Percentiles rank a stretch among this genome's conserved stretches.
Evolutionary conservation across 805 yeast genomes (phyloP).

Genomic region (Teunomyces cretensis): DNA sequence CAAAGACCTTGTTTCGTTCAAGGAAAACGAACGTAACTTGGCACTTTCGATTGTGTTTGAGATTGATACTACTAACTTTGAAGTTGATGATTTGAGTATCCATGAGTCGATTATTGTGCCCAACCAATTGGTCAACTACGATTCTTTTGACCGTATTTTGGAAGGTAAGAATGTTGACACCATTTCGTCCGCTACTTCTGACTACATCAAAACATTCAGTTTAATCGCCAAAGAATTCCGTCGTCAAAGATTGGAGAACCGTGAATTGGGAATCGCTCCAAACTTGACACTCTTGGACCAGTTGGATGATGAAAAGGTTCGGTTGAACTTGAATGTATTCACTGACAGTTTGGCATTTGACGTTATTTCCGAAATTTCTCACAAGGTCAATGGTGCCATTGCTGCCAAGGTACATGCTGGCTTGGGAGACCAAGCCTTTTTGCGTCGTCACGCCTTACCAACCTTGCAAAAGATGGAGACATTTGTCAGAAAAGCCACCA

Average conservation of each 20-base stretch:
- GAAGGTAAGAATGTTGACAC: constrained; percentile 22
- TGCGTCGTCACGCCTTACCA: constrained; percentile 88
- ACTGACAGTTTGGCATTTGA: constrained; percentile 56
- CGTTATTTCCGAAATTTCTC: constrained; percentile 71
- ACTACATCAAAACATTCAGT: constrained; percentile 62
- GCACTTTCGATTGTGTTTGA: constrained; percentile 79
- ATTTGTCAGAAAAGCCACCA: constrained; percentile 67
- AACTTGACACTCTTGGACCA: constrained; percentile 70
- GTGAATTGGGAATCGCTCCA: constrained; percentile 47
- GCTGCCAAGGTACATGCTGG: constrained; percentile 77
- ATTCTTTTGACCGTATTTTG: constrained; percentile 54
- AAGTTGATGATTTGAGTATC: constrained; percentile 73
- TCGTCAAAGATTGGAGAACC: constrained; percentile 60
- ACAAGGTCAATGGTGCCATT: constrained; percentile 79
- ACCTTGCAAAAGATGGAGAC: constrained; percentile 76
- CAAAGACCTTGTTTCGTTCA: constrained; percentile 59
- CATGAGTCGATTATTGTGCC: constrained; percentile 72
- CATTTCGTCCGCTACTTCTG: constrained; percentile 56
- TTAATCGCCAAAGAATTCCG: constrained; percentile 68
- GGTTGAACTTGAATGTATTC: constrained; percentile 70
- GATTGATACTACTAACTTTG: constrained; percentile 69
- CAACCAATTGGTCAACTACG: constrained; percentile 53
- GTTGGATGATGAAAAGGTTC: constrained; percentile 80
- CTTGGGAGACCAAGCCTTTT: constrained; percentile 76
- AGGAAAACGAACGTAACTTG: constrained; percentile 57